Percentiles rank a stretch among this genome's conserved stretches.
These are phyloP conservation scores for Leucaena leucocephala DNA, from an alignment of 306 rosid genomes.

Conservation along the genomic window DNA sequence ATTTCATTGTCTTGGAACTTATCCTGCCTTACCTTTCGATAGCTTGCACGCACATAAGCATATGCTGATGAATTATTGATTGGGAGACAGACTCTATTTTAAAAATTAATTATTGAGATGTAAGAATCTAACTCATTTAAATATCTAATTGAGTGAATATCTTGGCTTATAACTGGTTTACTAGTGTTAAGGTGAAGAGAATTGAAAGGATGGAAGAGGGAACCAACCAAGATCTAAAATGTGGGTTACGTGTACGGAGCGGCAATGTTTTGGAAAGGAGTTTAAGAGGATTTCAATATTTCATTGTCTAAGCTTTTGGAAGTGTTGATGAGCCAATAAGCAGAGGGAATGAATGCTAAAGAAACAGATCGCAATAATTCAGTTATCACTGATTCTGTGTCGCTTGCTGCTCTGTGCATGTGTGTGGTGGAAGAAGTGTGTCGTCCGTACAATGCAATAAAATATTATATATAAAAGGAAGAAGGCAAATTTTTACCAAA, in stretches of 20 bases:
- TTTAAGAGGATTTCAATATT: not conserved
- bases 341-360: not conserved
- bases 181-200: not conserved
- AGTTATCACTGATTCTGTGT: not conserved
- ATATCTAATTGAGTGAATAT: no score
- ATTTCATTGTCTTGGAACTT: not conserved
- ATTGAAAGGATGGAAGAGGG: not conserved
- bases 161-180: not conserved
- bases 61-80: constrained; percentile 5
- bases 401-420: constrained; percentile 14
- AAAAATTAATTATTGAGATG: no score
- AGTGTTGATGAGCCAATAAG: constrained; percentile 35
- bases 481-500: no score
- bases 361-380: constrained; percentile 2
- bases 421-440: constrained; percentile 35
- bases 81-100: not conserved
- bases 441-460: constrained; percentile 40
- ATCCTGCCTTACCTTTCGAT: not conserved
- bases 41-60: constrained; percentile 1
- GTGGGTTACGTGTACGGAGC: constrained; percentile 1
- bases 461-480: constrained; percentile 15
- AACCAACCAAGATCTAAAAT: not conserved
- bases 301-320: constrained; percentile 25
- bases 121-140: no score
- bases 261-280: constrained; percentile 30